Base-by-base conservation (phyloP, 768 basidiomycete genomes). In the Tylopilus felleus region DNA sequence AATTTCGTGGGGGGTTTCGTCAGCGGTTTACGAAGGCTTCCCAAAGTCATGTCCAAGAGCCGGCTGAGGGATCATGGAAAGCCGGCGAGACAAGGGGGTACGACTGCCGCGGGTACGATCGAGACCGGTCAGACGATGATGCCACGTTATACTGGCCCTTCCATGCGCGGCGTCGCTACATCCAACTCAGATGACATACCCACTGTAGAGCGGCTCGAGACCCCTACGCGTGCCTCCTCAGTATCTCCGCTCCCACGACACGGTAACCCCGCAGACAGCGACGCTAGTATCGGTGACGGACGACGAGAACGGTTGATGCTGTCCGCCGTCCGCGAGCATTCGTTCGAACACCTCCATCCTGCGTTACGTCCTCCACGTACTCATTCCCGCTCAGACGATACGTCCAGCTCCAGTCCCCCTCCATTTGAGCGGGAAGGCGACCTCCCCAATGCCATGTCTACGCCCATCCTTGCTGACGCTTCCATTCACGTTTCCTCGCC, bases 401-500 rank as follows among this genome's bases (percentile, higher is more conserved):
- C 60, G 1, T 68, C 66, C 29, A 45, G 39, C 14, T 68, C 67
- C 22, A 67, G 65, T 29, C 67, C 63, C 3, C 58, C 28, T 6
- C 62, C 64, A 0, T 69, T 68, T 35, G 67, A 61, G 43, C 54
- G 43, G 3, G 60, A 55, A 17, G 53, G 57, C 0, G 65, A 69
- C 27, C 14, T 54, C n/a, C 67, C 67, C 2, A 60, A 65, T 14
- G 66, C 67, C 38, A 68, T 68, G 56, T 68, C 66, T 4, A 69
- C 66, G 16, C 66, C 66, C 10, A 62, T 66, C 51, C 67, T 68
- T 10, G 57, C 58, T 3, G 58, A 65, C 4, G 56, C 63, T 23
- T 62, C 60, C 35, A 62, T 68, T 23, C 60, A 60, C 8, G 42
- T 65, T 9, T 65, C 65, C 10, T 74, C 71, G n/a, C 77, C 77